Conservation (phyloP, 306 rosid genomes). For the Pueraria montana region DNA sequence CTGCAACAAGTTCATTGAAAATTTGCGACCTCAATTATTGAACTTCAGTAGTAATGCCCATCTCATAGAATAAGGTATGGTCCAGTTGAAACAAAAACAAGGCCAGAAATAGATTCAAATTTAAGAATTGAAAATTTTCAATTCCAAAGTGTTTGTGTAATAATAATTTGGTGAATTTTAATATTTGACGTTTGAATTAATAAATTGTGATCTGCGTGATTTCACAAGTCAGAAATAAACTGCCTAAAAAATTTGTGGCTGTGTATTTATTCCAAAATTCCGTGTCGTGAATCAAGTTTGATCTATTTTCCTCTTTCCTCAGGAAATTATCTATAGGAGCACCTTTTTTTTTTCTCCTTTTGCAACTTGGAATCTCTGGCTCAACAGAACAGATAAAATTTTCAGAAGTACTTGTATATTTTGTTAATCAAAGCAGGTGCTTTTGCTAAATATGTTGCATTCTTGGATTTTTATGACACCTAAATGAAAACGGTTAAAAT, state of each 20-base stretch:
- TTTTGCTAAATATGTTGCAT: background rate
- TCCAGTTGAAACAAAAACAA: background rate
- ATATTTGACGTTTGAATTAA: too few species aligned
- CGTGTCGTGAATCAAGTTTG: background rate
- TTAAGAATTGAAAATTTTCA: too few species aligned
- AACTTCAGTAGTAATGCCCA: background rate
- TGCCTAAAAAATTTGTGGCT: background rate
- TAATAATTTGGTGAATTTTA: too few species aligned
- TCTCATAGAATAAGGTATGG: background rate
- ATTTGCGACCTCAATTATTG: slow-evolving; percentile 14
- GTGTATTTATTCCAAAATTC: background rate
- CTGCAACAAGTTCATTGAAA: background rate
- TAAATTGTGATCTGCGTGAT: background rate
- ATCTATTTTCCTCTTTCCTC: background rate
- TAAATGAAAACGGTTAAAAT: too few species aligned
- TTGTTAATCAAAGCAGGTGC: background rate
- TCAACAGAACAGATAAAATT: background rate
- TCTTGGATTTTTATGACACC: too few species aligned
- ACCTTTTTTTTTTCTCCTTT: background rate
- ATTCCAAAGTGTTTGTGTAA: too few species aligned
- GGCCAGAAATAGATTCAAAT: too few species aligned
- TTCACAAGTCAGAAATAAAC: background rate
- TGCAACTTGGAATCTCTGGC: background rate
- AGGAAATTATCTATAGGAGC: background rate
- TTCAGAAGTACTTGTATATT: background rate